A percentile compares a stretch with the other conserved stretches of the same genome.
phyloP scores from a whole-genome alignment of 176 grass and related monocot species.

The Juncus inflexus region DNA sequence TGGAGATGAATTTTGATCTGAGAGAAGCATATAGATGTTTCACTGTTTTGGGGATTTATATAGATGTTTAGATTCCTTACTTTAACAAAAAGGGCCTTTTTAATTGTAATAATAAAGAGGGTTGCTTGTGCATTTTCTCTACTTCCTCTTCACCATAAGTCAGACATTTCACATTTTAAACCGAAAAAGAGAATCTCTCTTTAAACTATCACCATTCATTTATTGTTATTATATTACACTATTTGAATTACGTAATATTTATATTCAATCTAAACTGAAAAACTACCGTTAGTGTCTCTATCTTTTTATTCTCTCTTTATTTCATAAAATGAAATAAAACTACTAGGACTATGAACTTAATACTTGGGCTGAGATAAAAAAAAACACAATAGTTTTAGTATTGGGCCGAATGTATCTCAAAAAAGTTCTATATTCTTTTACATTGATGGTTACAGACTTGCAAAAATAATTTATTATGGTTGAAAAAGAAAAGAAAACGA shows the following conservation, averaged over 20 bases:
- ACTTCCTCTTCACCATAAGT: conserved; percentile 23
- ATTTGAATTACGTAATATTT: too few species aligned
- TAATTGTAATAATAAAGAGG: conserved; percentile 39
- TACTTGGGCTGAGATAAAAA: too few species aligned
- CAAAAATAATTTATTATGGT: too few species aligned
- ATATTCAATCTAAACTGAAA: too few species aligned
- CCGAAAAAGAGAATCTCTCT: conserved; percentile 49
- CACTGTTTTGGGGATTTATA: conserved; percentile 34
- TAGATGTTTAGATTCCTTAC: conserved; percentile 43
- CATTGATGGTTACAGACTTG: too few species aligned
- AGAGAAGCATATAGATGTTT: conserved; percentile 12
- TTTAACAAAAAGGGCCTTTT: conserved; percentile 35
- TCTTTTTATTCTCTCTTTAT: background rate
- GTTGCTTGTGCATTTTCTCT: conserved; percentile 12
- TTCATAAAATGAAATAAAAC: too few species aligned
- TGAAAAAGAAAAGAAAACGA: too few species aligned
- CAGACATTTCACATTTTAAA: conserved; percentile 47
- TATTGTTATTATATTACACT: background rate
- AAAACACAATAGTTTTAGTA: too few species aligned
- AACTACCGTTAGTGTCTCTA: conserved; percentile 19
- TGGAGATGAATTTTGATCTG: conserved; percentile 19
- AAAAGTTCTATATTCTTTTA: too few species aligned
- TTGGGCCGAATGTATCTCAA: too few species aligned
- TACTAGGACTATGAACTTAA: too few species aligned
- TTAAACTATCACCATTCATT: conserved; percentile 47